Conservation (phyloP, 345 rosid genomes). For the Capsella bursapastoris region DNA sequence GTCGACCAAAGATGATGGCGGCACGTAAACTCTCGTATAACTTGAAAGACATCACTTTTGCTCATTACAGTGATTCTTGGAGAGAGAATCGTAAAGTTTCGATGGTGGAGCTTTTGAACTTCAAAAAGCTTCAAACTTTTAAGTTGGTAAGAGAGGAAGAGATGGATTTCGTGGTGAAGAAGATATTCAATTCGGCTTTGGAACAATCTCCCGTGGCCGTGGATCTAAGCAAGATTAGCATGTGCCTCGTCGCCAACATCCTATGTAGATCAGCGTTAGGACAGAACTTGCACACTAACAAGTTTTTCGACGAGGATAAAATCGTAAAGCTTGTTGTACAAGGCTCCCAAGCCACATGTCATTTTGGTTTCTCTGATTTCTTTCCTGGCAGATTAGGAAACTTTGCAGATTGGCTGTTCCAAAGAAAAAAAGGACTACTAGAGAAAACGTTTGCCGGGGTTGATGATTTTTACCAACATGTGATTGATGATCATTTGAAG, state of each 20-base stretch:
- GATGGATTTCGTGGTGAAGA: slow-evolving; percentile 40
- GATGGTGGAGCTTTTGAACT: slow-evolving; percentile 49
- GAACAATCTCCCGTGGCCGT: slow-evolving; percentile 5
- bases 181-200: slow-evolving; percentile 14
- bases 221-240: slow-evolving; percentile 38
- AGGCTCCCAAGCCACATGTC: not conserved
- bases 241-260: slow-evolving; percentile 35
- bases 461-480: slow-evolving; percentile 48
- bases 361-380: slow-evolving; percentile 32
- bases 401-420: slow-evolving; percentile 47
- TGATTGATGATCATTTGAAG: slow-evolving; percentile 57
- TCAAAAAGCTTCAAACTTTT: slow-evolving; percentile 43
- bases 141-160: slow-evolving; percentile 51
- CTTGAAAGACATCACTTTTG: slow-evolving; percentile 47
- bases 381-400: slow-evolving; percentile 49
- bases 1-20: slow-evolving; percentile 43
- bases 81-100: slow-evolving; percentile 47
- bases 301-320: slow-evolving; percentile 5
- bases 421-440: slow-evolving; percentile 26
- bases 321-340: slow-evolving; percentile 22
- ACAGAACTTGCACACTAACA: slow-evolving; percentile 42
- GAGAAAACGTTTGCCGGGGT: slow-evolving; percentile 44
- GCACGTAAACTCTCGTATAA: slow-evolving; percentile 47
- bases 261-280: slow-evolving; percentile 53
- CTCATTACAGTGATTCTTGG: slow-evolving; percentile 49